phyloP scores from a whole-genome alignment of 306 rosid genomes.

The Acacia melanoxylon region DNA sequence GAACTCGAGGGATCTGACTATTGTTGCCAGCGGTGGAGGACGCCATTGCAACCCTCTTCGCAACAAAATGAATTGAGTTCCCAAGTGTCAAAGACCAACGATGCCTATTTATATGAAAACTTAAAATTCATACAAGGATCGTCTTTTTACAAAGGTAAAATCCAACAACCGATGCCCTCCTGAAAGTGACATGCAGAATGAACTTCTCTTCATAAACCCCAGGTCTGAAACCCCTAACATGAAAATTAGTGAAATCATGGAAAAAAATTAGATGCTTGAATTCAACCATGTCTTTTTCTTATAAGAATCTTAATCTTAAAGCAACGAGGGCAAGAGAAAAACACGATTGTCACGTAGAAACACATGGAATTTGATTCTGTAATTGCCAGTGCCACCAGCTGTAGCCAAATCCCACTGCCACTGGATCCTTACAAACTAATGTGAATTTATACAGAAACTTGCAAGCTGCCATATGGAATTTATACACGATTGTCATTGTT shows the following conservation, averaged over 20 bases:
- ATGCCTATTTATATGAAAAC: not conserved
- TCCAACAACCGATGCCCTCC: not conserved
- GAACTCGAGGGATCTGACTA: conserved; percentile 18
- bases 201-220: not conserved
- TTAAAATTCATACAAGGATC: not conserved
- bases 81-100: not conserved
- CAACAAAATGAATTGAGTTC: not conserved
- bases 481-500: too few species aligned
- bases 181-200: not conserved
- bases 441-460: not conserved
- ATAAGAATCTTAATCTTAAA: not conserved
- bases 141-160: not conserved
- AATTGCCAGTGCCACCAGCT: not conserved
- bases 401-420: not conserved
- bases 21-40: conserved; percentile 10
- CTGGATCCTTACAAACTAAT: not conserved
- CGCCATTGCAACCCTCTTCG: conserved; percentile 27
- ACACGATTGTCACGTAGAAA: not conserved
- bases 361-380: not conserved
- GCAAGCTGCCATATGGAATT: not conserved
- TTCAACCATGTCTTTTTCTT: not conserved
- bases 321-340: not conserved
- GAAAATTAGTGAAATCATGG: not conserved
- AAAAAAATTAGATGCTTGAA: conserved; percentile 25
- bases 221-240: not conserved